Conservation (phyloP, 148 eudicot species). For the Arbutus unedo region DNA sequence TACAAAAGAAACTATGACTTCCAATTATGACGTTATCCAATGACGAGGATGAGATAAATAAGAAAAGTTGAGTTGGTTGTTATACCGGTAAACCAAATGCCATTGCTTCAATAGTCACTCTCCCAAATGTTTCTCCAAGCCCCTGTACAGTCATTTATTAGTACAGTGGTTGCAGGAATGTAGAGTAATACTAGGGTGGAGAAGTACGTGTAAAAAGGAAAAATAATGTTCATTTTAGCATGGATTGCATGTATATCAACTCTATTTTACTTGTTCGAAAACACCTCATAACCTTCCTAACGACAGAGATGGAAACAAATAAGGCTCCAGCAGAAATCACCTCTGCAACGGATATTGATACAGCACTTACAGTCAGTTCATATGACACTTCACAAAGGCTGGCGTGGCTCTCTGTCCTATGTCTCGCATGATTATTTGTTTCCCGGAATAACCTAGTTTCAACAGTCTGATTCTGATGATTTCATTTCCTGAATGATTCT, state of each 20-base stretch:
- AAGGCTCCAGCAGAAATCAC: background rate
- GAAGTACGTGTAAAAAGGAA: background rate
- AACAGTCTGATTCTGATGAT: background rate
- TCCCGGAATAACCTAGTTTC: background rate
- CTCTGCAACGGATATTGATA: background rate
- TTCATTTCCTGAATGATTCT: background rate
- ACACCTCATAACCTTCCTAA: background rate
- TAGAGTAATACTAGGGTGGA: background rate
- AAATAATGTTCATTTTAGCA: background rate
- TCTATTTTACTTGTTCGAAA: background rate
- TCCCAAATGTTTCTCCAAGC: constrained; percentile 96
- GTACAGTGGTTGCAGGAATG: background rate
- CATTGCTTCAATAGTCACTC: constrained; percentile 98
- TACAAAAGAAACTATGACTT: background rate
- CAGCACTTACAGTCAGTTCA: background rate
- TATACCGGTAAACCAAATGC: constrained; percentile 95
- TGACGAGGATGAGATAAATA: background rate
- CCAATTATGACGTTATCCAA: background rate
- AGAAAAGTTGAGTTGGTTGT: constrained; percentile 20
- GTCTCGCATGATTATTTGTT: background rate
- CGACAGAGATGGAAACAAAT: background rate
- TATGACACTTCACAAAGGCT: background rate
- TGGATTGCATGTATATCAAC: background rate
- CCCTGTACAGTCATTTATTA: constrained; percentile 47
- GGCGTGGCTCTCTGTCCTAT: background rate